Evolutionary conservation across 169 alveolate species (phyloP).

Genomic region (Plasmodium fragile): DNA sequence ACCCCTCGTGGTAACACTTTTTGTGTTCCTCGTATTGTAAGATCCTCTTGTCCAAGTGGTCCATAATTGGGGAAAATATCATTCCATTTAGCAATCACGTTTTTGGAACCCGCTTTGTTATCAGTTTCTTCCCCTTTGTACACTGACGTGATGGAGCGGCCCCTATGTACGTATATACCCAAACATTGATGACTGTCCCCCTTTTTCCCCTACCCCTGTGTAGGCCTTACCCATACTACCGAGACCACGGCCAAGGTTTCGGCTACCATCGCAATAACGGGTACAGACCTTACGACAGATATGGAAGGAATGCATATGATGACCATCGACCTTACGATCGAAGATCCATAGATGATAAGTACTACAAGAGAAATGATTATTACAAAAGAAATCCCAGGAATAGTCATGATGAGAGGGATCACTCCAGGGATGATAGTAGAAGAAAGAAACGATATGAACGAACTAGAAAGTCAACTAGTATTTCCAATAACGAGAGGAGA

Average conservation of each 20-base stretch:
- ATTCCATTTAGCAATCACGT: neutral
- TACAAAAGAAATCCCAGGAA: conserved; percentile 20
- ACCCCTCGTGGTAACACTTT: neutral
- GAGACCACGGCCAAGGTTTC: conserved; percentile 14
- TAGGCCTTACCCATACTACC: conserved; percentile 48
- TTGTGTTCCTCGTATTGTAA: neutral
- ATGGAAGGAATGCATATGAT: conserved; percentile 34
- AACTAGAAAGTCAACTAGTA: conserved; percentile 55
- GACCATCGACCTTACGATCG: conserved; percentile 56
- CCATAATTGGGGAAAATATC: neutral
- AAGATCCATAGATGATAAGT: conserved; percentile 56
- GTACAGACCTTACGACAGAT: conserved; percentile 36
- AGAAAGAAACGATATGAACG: conserved; percentile 58
- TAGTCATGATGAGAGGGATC: conserved; percentile 42
- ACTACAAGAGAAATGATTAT: conserved; percentile 53
- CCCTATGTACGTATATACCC: neutral
- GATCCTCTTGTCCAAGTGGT: neutral
- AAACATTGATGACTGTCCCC: neutral
- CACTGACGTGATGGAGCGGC: neutral
- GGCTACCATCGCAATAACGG: conserved; percentile 33
- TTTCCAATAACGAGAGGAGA: conserved; percentile 47
- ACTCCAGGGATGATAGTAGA: conserved; percentile 64
- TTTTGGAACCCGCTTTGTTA: neutral
- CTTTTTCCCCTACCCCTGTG: neutral
- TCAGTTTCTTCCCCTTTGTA: neutral